Evolutionary conservation across 2,329 filamentous ascomycete species (phyloP).

Genomic region (Botrytis sinoallii): DNA sequence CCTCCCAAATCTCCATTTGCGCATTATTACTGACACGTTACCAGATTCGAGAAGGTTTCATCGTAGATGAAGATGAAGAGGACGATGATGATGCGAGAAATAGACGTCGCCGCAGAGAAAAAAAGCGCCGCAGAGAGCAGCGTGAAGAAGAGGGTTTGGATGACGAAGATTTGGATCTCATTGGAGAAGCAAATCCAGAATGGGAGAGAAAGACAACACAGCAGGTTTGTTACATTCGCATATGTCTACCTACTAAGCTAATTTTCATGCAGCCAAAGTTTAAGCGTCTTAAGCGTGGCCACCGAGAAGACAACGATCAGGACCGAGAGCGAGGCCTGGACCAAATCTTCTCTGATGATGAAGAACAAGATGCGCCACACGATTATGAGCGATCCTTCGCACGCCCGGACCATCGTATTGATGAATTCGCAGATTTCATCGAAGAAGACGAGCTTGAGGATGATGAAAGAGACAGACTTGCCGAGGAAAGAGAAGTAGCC

Average conservation of each 20-base stretch:
- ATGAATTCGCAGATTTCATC: constrained; percentile 94
- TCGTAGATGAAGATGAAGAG: constrained; percentile 85
- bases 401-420: constrained; percentile 53
- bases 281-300: constrained; percentile 93
- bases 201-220: constrained; percentile 63
- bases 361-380: constrained; percentile 65
- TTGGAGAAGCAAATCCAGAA: constrained; percentile 76
- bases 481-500: constrained; percentile 85
- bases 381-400: constrained; percentile 41
- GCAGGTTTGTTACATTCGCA: constrained; percentile 54
- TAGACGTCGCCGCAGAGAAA: constrained; percentile 63
- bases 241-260: constrained; percentile 21
- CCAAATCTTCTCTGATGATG: constrained; percentile 94
- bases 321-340: constrained; percentile 70
- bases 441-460: constrained; percentile 92
- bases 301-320: constrained; percentile 69
- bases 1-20: constrained; percentile 15
- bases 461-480: constrained; percentile 74
- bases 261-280: constrained; percentile 68
- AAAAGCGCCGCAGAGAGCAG: constrained; percentile 74
- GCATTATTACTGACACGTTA: constrained; percentile 23
- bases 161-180: constrained; percentile 93
- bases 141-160: constrained; percentile 83
- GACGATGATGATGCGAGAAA: constrained; percentile 58
- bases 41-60: constrained; percentile 90